Percentiles rank a stretch among this genome's conserved stretches.
Evolutionary conservation across 2,329 filamentous ascomycete genomes (phyloP).

Genomic region (Didymella keratinophila): DNA sequence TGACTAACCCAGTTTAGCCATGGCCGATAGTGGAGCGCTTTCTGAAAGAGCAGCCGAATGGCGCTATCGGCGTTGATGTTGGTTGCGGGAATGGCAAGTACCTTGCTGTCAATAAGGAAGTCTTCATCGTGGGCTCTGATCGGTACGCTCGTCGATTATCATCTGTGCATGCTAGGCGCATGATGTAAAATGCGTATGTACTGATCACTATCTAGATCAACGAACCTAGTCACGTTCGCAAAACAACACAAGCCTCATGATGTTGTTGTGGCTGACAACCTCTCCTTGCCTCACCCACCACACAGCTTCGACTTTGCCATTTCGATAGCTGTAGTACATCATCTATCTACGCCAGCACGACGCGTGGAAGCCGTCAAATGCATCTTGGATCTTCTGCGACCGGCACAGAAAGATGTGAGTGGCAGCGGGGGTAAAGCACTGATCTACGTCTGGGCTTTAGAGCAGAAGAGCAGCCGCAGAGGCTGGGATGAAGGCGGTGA

Average conservation of each 20-base stretch:
- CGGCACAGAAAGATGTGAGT: constrained; percentile 9
- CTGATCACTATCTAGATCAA: constrained; percentile 56
- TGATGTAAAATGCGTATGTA: neutral
- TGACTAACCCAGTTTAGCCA: constrained; percentile 61
- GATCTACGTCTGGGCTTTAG: constrained; percentile 94
- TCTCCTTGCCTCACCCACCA: constrained; percentile 79
- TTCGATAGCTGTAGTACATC: constrained; percentile 92
- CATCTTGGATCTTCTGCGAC: constrained; percentile 71
- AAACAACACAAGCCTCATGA: constrained; percentile 65
- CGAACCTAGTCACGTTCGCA: constrained; percentile 66
- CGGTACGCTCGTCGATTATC: constrained; percentile 64
- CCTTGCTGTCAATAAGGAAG: constrained; percentile 75
- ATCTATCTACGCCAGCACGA: constrained; percentile 80
- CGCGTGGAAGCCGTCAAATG: constrained; percentile 75
- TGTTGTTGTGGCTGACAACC: constrained; percentile 79
- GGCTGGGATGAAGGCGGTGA: constrained; percentile 85
- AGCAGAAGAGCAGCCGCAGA: constrained; percentile 84
- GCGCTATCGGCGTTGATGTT: constrained; percentile 85
- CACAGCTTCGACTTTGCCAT: constrained; percentile 83
- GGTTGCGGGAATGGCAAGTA: constrained; percentile 99
- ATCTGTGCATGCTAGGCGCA: neutral
- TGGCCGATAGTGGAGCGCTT: constrained; percentile 92
- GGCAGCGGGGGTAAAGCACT: constrained; percentile 68
- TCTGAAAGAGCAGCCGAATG: constrained; percentile 69
- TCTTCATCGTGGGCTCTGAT: constrained; percentile 87